phyloP scores from a whole-genome alignment of 2,329 filamentous ascomycete species.

The Aspergillus felis region DNA sequence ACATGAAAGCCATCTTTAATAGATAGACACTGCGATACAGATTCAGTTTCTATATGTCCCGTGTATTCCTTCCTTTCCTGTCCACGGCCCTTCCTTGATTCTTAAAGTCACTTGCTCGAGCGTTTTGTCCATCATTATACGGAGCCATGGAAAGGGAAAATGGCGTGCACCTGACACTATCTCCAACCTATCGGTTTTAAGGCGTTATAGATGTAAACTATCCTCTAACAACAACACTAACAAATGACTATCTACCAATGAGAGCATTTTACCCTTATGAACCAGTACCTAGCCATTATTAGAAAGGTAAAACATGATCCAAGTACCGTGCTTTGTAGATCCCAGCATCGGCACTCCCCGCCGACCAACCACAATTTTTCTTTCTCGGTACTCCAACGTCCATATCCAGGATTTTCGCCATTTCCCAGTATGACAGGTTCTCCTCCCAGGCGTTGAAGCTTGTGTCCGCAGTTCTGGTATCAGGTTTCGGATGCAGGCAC shows the following conservation, averaged over 20 bases:
- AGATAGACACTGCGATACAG: conserved; percentile 8
- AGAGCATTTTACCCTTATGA: neutral
- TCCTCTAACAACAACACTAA: neutral
- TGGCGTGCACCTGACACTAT: no score
- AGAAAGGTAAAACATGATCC: neutral
- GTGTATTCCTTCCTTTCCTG: neutral
- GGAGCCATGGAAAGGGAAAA: neutral
- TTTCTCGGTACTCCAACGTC: no score
- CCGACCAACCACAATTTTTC: neutral
- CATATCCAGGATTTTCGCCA: neutral
- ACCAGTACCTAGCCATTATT: neutral
- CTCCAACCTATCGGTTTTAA: neutral
- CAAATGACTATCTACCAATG: neutral
- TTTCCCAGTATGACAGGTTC: neutral
- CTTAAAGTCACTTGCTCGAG: neutral
- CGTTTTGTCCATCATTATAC: neutral
- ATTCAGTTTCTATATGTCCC: conserved; percentile 6
- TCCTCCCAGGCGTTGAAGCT: neutral
- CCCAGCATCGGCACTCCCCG: neutral
- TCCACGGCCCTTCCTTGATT: neutral
- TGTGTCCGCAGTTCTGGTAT: neutral
- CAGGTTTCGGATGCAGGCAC: neutral
- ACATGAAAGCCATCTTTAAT: conserved; percentile 42
- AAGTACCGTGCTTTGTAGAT: neutral
- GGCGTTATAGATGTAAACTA: neutral